Base-by-base conservation (phyloP, 73 alveolate species). In the Tetrahymena thermophila region DNA sequence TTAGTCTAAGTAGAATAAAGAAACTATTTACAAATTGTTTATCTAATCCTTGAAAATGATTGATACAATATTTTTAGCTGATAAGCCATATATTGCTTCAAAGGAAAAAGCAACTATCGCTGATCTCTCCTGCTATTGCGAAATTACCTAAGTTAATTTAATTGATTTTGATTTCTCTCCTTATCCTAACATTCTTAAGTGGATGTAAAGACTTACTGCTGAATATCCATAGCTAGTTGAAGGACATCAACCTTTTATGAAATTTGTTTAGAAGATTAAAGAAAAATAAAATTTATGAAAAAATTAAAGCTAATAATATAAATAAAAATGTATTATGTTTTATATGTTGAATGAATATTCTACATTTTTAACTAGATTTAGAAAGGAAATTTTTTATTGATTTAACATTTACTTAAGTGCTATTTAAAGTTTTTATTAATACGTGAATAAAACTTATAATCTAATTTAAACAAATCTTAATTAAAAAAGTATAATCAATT, bases 101-200 rank as follows among this genome's bases (percentile, higher is more conserved):
- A 94, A 93, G 21, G 42, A 42, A 23, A 40, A 96, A 42, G 58
- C 96, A 13, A 94, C 83, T 34, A 38, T 96, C 3, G 97, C 97
- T 14, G 97, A 96, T 85, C 21, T 96, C n/a, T 83, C 95, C n/a
- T 95, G 97, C 38, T 96, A 94, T 93, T 40, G 96, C 43, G 97
- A 96, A 84, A 93, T 96, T 42, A 94, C 85, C 35, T 44, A 94
- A 93, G 89, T 96, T 25, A 95, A 85, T 17, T 85, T 85, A 94
- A 83, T 94, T 15, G 93, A 94, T 43, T 96, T 57, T 93, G 97
- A 96, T 58, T 96, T 96, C 84, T 44, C 97, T 34, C 43, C 93
- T 71, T 96, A 44, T 93, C 97, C 97, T 31, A 94, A 56, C 34
- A 43, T 96, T 85, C 50, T 84, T 34, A 43, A 23, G 35, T 96